These are phyloP conservation scores for Termitomyces sp. DNA, from an alignment of 1,284 basidiomycete genomes.

Conservation along the genomic window DNA sequence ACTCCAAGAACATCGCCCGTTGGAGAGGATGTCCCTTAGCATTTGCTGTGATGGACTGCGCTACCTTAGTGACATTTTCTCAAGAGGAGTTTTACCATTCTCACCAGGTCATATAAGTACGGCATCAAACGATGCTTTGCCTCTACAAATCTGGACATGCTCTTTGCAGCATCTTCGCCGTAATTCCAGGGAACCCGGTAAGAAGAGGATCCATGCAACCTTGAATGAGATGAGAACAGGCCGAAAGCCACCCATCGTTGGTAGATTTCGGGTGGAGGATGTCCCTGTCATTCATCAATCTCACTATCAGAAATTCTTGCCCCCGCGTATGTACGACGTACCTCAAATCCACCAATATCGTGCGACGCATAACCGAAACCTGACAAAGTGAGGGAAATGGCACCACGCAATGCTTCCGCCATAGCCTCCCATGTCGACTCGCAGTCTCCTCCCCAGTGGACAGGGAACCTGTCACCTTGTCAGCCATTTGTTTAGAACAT, in stretches of 20 bases:
- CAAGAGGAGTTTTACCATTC: conserved; percentile 19
- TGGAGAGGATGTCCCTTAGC: conserved; percentile 58
- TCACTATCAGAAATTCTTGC: background rate
- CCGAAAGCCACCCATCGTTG: conserved; percentile 76
- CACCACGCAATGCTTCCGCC: conserved; percentile 68
- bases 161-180: conserved; percentile 63
- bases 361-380: conserved; percentile 71
- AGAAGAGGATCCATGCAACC: conserved; percentile 66
- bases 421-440: conserved; percentile 76
- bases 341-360: conserved; percentile 74
- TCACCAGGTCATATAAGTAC: conserved; percentile 61
- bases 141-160: conserved; percentile 62
- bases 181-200: conserved; percentile 77
- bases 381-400: conserved; percentile 59
- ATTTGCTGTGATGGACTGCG: conserved; percentile 56
- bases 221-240: conserved; percentile 65
- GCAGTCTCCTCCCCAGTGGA: conserved; percentile 77
- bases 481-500: background rate
- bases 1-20: conserved; percentile 74
- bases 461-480: conserved; percentile 25
- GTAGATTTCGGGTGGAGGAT: conserved; percentile 65
- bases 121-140: conserved; percentile 74
- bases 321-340: conserved; percentile 18
- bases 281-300: conserved; percentile 36
- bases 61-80: conserved; percentile 6